Base-by-base conservation (phyloP, 805 yeast species). In the Saturnispora gosingensis region DNA sequence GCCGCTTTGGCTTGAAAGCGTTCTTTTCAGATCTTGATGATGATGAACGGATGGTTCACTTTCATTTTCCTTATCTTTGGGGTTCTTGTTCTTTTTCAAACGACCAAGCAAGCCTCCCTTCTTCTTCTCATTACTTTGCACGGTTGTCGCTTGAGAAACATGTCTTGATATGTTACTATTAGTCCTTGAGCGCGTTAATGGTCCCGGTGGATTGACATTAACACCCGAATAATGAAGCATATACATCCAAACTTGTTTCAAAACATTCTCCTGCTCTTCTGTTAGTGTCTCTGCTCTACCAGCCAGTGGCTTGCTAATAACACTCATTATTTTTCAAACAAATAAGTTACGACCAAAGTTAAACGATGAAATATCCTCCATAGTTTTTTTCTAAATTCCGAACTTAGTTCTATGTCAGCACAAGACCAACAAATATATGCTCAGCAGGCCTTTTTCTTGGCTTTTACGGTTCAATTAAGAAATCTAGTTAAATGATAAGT, bases 241-340 rank as follows among this genome's bases (percentile, higher is more conserved):
- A 59, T 80, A 74, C 47, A 83, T 81, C 89, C 90, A 86, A 4
- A 77, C 73, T 60, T 83, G 87, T 65, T 86, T 86, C 61, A 85
- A 67, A 18, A 74, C 72, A 48, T 74, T 59, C 60, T 85, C 90
- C 63, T 85, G 81, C 24, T 82, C 84, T 2, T 67, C 58, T 3
- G 77, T 72, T 32, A 80, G 62, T 2, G 75, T 70, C 52, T 69
- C 71, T 43, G 72, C 69, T 56, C 78, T 71, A 5, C 81, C 81
- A 5, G 69, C 62, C 51, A 43, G 27, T 35, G 16, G n/a, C 24
- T 43, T 35, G 10, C 30, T 25, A 35, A 20, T 27, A 22, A 16
- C 35, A 24, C 43, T 11, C 49, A 46, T 46, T 18, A 34, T 10
- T 18, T 18, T 38, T 38, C 20, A 30, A 38, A 38, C 22, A 38